phyloP scores from a whole-genome alignment of 768 basidiomycete genomes.

The Neoboletus magnificus region DNA sequence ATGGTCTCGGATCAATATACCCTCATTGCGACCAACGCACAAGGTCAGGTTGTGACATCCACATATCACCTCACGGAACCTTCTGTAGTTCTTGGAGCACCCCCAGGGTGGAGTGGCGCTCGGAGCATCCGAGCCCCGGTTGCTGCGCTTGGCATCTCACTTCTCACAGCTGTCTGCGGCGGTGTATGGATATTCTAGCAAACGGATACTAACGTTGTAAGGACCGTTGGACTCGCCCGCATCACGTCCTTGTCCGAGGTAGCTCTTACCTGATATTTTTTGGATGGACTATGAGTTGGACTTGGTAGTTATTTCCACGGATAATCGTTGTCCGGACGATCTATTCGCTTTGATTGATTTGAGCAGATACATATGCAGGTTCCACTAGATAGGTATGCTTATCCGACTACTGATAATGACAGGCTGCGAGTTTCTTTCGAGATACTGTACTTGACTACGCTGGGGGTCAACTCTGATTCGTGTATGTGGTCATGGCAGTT shows the following conservation, averaged over 20 bases:
- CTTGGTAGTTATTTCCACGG: neutral
- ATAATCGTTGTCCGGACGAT: neutral
- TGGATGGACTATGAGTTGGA: neutral
- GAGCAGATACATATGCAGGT: neutral
- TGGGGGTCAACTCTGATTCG: too few relatives aligned
- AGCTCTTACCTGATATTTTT: neutral
- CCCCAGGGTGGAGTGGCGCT: constrained; percentile 52
- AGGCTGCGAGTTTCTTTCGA: too few relatives aligned
- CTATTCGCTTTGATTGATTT: neutral
- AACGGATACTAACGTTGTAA: neutral
- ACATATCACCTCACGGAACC: constrained; percentile 46
- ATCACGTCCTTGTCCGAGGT: neutral
- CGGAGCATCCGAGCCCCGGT: constrained; percentile 6
- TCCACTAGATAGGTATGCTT: neutral
- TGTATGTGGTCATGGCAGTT: too few relatives aligned
- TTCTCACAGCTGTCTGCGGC: constrained; percentile 11
- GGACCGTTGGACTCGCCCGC: neutral
- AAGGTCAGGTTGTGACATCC: constrained; percentile 52
- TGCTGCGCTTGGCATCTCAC: constrained; percentile 6
- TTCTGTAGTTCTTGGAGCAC: constrained; percentile 56
- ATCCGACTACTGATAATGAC: neutral
- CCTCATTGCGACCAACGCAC: constrained; percentile 52
- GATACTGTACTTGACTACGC: too few relatives aligned
- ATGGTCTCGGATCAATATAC: constrained; percentile 53
- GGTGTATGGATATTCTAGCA: constrained; percentile 17